Conservation (phyloP, 1,284 basidiomycete genomes). For the Mycosarcoma maydis region DNA sequence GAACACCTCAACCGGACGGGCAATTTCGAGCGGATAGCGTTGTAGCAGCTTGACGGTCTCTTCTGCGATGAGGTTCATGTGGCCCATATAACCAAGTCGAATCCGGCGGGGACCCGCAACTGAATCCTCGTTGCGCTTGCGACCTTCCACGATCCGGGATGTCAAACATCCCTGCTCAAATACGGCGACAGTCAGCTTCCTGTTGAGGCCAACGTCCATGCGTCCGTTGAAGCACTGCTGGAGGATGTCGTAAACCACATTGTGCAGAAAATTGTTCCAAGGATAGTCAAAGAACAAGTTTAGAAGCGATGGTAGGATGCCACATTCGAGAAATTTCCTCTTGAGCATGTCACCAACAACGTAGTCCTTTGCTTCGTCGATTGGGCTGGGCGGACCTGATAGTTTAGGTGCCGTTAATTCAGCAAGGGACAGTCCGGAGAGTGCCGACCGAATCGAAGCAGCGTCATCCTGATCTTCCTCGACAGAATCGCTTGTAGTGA, state of each 20-base stretch:
- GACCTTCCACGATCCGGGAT: slow-evolving; percentile 60
- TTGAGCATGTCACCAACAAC: slow-evolving; percentile 63
- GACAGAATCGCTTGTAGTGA: slow-evolving; percentile 28
- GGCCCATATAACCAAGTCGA: slow-evolving; percentile 87
- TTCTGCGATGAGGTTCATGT: slow-evolving; percentile 90
- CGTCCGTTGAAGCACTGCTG: slow-evolving; percentile 94
- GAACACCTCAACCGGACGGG: slow-evolving; percentile 26
- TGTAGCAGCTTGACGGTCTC: slow-evolving; percentile 86
- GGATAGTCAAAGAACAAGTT: slow-evolving; percentile 89
- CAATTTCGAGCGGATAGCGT: slow-evolving; percentile 75
- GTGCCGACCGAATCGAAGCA: slow-evolving; percentile 51
- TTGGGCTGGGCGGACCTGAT: slow-evolving; percentile 53
- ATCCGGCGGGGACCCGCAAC: slow-evolving; percentile 55
- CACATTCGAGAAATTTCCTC: slow-evolving; percentile 60
- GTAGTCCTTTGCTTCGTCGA: slow-evolving; percentile 49
- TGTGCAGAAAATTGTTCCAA: slow-evolving; percentile 98
- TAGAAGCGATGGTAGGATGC: slow-evolving; percentile 60
- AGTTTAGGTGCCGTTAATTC: slow-evolving; percentile 53
- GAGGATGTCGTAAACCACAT: slow-evolving; percentile 93
- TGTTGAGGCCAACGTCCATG: slow-evolving; percentile 69
- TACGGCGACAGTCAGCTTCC: slow-evolving; percentile 58
- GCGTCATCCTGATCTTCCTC: slow-evolving; percentile 30
- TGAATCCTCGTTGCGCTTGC: slow-evolving; percentile 57
- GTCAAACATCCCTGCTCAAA: slow-evolving; percentile 61
- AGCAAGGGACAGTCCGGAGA: slow-evolving; percentile 59